Percentiles rank a stretch among this genome's conserved stretches.
These are phyloP conservation scores for Trichosporon ovoides DNA, from an alignment of 1,284 basidiomycete species.

Conservation along the genomic window DNA sequence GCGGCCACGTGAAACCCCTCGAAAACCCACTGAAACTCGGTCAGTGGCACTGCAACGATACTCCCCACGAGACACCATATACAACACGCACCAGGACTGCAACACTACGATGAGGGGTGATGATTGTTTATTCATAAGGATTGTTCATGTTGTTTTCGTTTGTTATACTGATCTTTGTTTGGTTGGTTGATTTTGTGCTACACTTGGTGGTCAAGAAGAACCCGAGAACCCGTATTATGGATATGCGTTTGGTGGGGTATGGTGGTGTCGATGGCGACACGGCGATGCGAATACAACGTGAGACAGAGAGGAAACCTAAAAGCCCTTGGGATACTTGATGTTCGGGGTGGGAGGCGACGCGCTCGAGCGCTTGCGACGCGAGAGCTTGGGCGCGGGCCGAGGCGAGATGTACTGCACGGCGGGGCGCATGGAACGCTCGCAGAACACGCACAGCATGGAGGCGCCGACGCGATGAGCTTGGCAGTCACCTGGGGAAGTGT, in stretches of 20 bases:
- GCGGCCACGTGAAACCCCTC: no score
- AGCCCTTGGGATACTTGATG: conserved; percentile 5
- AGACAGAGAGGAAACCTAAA: background rate
- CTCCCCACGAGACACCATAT: no score
- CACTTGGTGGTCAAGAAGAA: no score
- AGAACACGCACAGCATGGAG: background rate
- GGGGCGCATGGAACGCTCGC: background rate
- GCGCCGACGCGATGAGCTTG: conserved; percentile 3
- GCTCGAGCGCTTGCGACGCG: conserved; percentile 3
- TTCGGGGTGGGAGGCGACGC: background rate
- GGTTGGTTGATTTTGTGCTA: no score
- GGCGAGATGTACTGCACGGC: conserved; percentile 3
- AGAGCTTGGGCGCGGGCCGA: background rate
- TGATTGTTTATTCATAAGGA: no score
- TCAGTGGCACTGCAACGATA: no score
- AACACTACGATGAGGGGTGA: no score
- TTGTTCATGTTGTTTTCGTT: no score
- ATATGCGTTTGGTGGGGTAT: background rate
- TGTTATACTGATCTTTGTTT: no score
- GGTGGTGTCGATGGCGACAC: background rate
- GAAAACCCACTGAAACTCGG: no score
- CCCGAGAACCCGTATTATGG: no score
- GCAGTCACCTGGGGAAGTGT: background rate
- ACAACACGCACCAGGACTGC: no score
- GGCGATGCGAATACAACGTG: background rate